Evolutionary conservation across 208 protist species (phyloP).

Genomic region (Acanthamoeba royreba): DNA sequence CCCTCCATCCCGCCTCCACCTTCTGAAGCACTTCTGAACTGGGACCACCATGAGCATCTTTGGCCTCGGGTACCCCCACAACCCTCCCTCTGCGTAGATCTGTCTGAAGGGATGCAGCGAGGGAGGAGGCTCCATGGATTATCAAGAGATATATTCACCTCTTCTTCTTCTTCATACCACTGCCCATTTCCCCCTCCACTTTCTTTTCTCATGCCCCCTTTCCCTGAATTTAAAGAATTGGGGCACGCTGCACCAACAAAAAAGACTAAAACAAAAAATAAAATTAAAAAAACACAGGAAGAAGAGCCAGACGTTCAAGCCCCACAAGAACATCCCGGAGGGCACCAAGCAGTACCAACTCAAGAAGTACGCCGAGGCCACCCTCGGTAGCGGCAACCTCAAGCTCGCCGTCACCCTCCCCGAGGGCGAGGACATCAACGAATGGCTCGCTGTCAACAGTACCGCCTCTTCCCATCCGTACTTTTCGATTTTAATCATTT

Average conservation of each 20-base stretch:
- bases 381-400: slow-evolving; percentile 87
- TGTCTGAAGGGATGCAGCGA: too few relatives aligned
- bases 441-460: slow-evolving; percentile 97
- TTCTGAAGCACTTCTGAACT: background rate
- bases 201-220: too few relatives aligned
- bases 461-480: background rate
- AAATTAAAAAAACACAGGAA: slow-evolving; percentile 59
- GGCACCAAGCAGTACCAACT: slow-evolving; percentile 93
- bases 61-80: background rate
- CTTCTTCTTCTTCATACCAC: background rate
- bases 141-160: background rate
- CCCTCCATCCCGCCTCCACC: background rate
- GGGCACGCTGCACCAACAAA: background rate
- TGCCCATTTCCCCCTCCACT: background rate
- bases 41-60: background rate
- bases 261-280: background rate
- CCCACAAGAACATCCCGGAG: slow-evolving; percentile 93
- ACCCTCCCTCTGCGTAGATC: too few relatives aligned
- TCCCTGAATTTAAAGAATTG: too few relatives aligned
- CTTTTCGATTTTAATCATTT: background rate
- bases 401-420: slow-evolving; percentile 91
- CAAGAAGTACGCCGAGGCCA: slow-evolving; percentile 86
- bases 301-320: slow-evolving; percentile 91
- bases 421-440: slow-evolving; percentile 92
- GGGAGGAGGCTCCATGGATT: too few relatives aligned